Evolutionary conservation across 192 early-diverging fungal species (phyloP).

Genomic region (Entomortierella beljakovae): DNA sequence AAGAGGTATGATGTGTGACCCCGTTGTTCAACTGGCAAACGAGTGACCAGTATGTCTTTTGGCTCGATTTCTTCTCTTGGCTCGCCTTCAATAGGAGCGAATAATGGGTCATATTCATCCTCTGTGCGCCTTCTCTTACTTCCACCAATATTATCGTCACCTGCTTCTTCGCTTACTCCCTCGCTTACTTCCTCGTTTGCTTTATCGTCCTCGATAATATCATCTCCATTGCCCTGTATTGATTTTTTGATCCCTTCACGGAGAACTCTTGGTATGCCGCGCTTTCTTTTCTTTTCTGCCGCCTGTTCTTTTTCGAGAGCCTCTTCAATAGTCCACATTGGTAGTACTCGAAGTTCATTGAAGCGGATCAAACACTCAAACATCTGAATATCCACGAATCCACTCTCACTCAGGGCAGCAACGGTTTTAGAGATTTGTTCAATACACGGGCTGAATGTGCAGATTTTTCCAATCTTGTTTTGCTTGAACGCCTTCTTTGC

Average conservation of each 20-base stretch:
- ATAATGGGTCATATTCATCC: neutral
- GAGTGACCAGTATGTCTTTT: constrained; percentile 68
- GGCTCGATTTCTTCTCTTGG: constrained; percentile 47
- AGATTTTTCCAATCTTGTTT: constrained; percentile 85
- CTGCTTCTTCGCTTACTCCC: neutral
- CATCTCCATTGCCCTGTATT: neutral
- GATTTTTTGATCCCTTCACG: constrained; percentile 5
- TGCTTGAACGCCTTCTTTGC: constrained; percentile 89
- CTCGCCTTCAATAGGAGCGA: neutral
- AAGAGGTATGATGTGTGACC: constrained; percentile 97
- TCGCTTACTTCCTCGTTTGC: neutral
- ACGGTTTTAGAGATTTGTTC: constrained; percentile 93
- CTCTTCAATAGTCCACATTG: constrained; percentile 72
- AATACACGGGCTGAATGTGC: constrained; percentile 95
- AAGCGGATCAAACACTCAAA: constrained; percentile 89
- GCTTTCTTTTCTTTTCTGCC: constrained; percentile 58
- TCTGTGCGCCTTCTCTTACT: neutral
- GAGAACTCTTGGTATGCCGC: constrained; percentile 18
- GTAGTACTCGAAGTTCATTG: constrained; percentile 77
- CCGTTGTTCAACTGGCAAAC: constrained; percentile 66
- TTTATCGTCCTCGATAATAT: neutral
- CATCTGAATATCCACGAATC: constrained; percentile 85
- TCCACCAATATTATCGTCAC: neutral
- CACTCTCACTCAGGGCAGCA: constrained; percentile 80
- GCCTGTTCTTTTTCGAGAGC: constrained; percentile 61